Evolutionary conservation across 179 eudicot species (phyloP).

Genomic region (Heliamphora pulchella): DNA sequence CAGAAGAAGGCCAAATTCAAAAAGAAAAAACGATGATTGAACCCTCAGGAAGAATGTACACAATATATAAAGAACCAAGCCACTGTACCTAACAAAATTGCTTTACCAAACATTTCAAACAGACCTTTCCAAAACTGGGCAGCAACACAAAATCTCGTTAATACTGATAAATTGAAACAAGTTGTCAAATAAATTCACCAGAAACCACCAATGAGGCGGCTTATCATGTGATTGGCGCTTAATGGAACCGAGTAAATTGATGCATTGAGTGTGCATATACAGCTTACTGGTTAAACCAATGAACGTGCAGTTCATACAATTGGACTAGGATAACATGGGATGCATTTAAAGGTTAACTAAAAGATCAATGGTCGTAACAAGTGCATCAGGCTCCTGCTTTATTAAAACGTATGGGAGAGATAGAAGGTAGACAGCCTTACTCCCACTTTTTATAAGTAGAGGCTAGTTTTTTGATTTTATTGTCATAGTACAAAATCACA

Average conservation of each 20-base stretch:
- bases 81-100: not conserved
- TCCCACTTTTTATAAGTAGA: no score
- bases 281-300: not conserved
- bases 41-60: not conserved
- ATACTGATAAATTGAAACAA: not conserved
- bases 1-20: not conserved
- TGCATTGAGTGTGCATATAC: not conserved
- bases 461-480: not conserved
- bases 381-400: no score
- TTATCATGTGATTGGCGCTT: not conserved
- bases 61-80: not conserved
- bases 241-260: not conserved
- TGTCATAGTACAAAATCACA: not conserved
- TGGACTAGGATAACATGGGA: not conserved
- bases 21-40: not conserved
- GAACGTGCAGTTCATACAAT: not conserved
- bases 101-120: not conserved
- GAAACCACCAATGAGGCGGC: conserved; percentile 9
- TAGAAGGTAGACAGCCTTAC: no score
- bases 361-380: no score
- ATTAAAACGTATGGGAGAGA: no score
- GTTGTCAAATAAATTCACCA: not conserved
- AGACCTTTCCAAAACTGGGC: not conserved
- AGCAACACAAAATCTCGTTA: not conserved
- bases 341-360: not conserved